Base-by-base conservation (phyloP, 352 stramenopile species). In the Globisporangium uncinulatum region DNA sequence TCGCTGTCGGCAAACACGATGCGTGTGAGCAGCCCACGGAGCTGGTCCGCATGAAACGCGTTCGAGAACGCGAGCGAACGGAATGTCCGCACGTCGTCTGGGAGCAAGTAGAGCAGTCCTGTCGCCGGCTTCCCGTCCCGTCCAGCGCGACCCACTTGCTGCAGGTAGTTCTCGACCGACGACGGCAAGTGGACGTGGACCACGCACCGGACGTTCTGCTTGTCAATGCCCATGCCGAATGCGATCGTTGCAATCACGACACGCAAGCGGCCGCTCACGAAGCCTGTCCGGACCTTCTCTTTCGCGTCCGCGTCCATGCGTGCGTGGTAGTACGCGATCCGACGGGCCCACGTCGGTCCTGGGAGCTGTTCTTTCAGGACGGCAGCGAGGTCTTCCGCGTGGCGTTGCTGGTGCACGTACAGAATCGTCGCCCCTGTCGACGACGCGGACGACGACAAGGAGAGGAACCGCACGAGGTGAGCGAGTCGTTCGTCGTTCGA, bases 221-320 rank as follows among this genome's bases (percentile, higher is more conserved):
- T 99, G 77, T 99, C 96, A 56, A 99, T 99, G 53, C 97, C 97
- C 82, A 99, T 97, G 10, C 96, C 97, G 65, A 99, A 99, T 1
- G 96, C 96, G 58, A 99, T 92, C 11, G 97, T 99, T 5, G 97
- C 97, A 63, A 98, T 94, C 50, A 98, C 89, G 31, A 98, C 81
- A 34, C 82, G 79, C 21, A 94, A 77, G 51, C 80, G 67, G 7
- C 95, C 95, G 59, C 81, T 71, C 45, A 97, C 73, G 61, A 99
- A 99, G 19, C 81, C 75, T 15, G 59, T 73, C 0, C 80, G 81
- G 46, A 92, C 71, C 59, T 92, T 92, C 55, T 90, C 82, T 62
- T 87, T 91, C 3, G 71, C 69, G n/a, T 89, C 61, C 0, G 78
- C 52, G 34, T 95, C 73, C 70, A 98, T 88, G 19, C 96, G 92